A percentile compares a stretch with the other conserved stretches of the same genome.
Evolutionary conservation across 306 rosid genomes (phyloP).

Genomic region (Trifolium fragiferum): DNA sequence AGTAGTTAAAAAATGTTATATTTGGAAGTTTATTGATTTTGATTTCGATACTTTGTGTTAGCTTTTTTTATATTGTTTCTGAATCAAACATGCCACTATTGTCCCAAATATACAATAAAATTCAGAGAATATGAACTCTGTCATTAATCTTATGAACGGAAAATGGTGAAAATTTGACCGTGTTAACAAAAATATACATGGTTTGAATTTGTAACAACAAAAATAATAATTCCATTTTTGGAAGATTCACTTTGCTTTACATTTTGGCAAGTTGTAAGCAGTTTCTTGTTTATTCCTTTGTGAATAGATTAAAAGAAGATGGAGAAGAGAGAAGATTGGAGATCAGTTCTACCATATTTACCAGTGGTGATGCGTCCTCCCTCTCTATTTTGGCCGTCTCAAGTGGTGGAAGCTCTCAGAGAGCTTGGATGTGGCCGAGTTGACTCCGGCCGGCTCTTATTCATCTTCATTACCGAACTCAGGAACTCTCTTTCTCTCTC

Average conservation of each 20-base stretch:
- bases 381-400: slow-evolving; percentile 77
- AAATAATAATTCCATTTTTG: neutral
- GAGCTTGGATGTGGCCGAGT: slow-evolving; percentile 57
- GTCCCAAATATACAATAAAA: slow-evolving; percentile 19
- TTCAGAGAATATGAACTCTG: neutral
- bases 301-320: slow-evolving; percentile 30
- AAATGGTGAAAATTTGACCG: neutral
- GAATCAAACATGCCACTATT: neutral
- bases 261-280: neutral
- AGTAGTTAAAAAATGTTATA: slow-evolving; percentile 6
- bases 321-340: slow-evolving; percentile 75
- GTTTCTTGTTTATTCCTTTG: neutral
- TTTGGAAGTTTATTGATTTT: neutral
- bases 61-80: neutral
- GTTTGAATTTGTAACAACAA: neutral
- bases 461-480: slow-evolving; percentile 61
- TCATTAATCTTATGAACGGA: neutral
- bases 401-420: slow-evolving; percentile 62
- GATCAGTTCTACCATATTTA: slow-evolving; percentile 64
- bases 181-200: too few species aligned
- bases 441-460: slow-evolving; percentile 58
- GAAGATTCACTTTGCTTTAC: neutral
- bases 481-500: slow-evolving; percentile 63
- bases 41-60: slow-evolving; percentile 8
- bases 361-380: slow-evolving; percentile 62